Evolutionary conservation across 257 asterid genomes (phyloP).

Genomic region (Solanum bukasovii): DNA sequence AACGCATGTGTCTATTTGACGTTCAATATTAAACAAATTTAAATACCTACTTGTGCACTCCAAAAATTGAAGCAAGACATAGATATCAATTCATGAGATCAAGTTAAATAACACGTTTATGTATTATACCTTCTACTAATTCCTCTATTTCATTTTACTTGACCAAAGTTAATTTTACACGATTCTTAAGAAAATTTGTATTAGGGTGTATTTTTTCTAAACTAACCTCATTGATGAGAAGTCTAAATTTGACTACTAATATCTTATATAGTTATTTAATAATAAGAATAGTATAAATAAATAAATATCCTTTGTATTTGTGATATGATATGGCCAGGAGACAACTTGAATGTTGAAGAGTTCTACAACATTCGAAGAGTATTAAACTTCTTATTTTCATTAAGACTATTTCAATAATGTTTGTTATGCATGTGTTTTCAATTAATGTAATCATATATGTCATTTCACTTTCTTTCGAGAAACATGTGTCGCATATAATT

Average conservation of each 20-base stretch:
- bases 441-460: neutral
- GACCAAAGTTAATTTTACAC: no score
- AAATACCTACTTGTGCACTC: neutral
- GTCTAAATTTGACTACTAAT: neutral
- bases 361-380: neutral
- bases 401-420: neutral
- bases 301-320: neutral
- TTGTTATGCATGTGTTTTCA: neutral
- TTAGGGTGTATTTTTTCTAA: neutral
- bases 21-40: neutral
- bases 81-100: neutral
- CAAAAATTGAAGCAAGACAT: no score
- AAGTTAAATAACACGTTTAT: no score
- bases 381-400: neutral
- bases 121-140: no score
- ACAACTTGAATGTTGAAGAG: neutral
- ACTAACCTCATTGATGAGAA: no score
- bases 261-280: neutral
- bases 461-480: neutral
- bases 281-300: no score
- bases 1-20: neutral
- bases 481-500: neutral
- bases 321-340: neutral
- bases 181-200: neutral
- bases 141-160: neutral